Evolutionary conservation across 345 rosid genomes (phyloP).

Genomic region (Eucalyptus globulus): DNA sequence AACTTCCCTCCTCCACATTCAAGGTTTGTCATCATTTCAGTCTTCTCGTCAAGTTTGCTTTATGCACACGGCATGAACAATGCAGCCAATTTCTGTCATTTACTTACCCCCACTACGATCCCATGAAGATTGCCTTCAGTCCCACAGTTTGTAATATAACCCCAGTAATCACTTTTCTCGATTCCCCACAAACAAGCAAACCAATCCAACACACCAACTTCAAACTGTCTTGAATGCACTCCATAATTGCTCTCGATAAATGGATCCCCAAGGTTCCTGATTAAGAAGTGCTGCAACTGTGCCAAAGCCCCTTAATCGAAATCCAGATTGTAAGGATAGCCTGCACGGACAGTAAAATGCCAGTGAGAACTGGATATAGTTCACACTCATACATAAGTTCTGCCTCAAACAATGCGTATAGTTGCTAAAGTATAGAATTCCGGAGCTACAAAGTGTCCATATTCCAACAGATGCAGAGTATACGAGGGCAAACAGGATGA

Average conservation of each 20-base stretch:
- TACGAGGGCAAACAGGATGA: neutral
- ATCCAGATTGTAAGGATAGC: conserved; percentile 92
- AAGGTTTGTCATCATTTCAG: neutral
- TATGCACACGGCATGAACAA: neutral
- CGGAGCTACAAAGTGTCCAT: neutral
- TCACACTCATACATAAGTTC: neutral
- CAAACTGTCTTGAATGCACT: conserved; percentile 92
- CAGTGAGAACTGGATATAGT: neutral
- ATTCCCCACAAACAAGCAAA: conserved; percentile 95
- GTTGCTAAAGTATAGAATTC: neutral
- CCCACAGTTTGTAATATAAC: conserved; percentile 94
- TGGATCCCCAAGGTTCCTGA: conserved; percentile 92
- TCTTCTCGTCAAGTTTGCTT: neutral
- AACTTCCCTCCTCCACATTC: conserved; percentile 60
- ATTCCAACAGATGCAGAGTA: neutral
- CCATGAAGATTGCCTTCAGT: conserved; percentile 99
- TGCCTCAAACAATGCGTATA: neutral
- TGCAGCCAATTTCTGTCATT: neutral
- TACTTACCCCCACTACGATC: conserved; percentile 75
- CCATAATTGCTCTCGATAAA: conserved; percentile 96
- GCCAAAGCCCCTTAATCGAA: conserved; percentile 88
- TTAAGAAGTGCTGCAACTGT: conserved; percentile 91
- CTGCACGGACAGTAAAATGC: conserved; percentile 14
- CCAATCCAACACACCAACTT: conserved; percentile 98
- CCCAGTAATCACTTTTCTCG: conserved; percentile 89